Evolutionary conservation across 2,329 filamentous ascomycete species (phyloP), one percentile per base, ranked within the genome.

Genomic region (Hypoxylon sp.): DNA sequence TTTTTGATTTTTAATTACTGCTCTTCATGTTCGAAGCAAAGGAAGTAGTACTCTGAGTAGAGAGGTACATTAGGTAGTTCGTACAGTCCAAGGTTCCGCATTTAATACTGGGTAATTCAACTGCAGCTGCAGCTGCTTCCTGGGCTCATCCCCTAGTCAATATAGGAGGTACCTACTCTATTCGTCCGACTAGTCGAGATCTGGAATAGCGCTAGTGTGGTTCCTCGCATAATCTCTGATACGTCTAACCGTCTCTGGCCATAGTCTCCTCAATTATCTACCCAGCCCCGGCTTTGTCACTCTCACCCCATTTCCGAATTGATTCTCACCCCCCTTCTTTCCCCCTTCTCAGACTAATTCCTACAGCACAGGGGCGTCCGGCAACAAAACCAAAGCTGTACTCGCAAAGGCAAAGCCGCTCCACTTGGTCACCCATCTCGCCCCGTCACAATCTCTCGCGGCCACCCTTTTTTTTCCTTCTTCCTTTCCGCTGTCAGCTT

Each of bases 381-480:
- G 66, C 63, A 71, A 67, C 69, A 64, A 59, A 60, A 60, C 65
- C 56, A 67, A 60, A 69, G 56, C 69, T 66, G 62, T 57, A 48
- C 68, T 66, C 46, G 42, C 61, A 66, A 57, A 65, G 58, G 64
- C 65, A 72, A 66, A 61, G 44, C 35, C 64, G 61, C 68, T 74
- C 71, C 68, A 70, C 66, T 70, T 73, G 68, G 62, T 66, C 63
- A 65, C 71, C 69, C 70, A 48, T 72, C 70, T 70, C 54, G 69
- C 70, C 75, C 75, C 72, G 73, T 75, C 72, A 71, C 75, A 77
- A 76, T 76, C 75, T 76, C 75, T 69, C 59, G 61, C 73, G 66
- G 66, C 72, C 72, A 72, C 71, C 74, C 74, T 75, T 77, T 75
- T 75, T 79, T 78, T 77, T 75, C 69, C 64, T 70, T 74, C 74